Evolutionary conservation across 345 rosid species (phyloP), one percentile per base, ranked within the genome.

Genomic region (Brassica carinata): DNA sequence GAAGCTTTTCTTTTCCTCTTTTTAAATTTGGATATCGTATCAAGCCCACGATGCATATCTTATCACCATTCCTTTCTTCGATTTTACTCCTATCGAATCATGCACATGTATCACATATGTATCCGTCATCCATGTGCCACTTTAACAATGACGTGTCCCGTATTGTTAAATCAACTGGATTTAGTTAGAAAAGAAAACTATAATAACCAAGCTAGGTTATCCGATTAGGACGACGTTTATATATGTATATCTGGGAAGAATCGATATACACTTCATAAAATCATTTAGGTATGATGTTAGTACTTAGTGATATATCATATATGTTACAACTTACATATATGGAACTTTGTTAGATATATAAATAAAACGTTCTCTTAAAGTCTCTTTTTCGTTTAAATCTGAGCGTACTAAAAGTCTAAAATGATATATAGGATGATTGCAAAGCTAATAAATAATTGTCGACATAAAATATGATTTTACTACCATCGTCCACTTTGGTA

Each of bases 1-100:
- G 36, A 62, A 62, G 75, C 36, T 31, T 69, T 68, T 51, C 14
- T 4, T 77, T 30, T 17, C 8, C 40, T 17, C 40, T 57, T 66
- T 76, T 67, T 0, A 43, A 59, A 27, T 10, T 40, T 43, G 62
- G 81, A 70, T 69, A 29, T 70, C 64, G 81, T 64, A 78, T 78
- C 76, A 64, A 78, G 67, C 76, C 57, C 71, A 78, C 64, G 31
- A 71, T 71, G 58, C 72, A 51, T 78, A 71, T 64, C 81, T 72
- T 72, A 71, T 71, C 77, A 30, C 55, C 69, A 31, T 19, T 55
- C 62, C 23, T 55, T 55, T 55, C 19, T 55, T 17, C 10, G 62
- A 55, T 7, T 55, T 53, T 55, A 55, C 62, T 17, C 26, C 62
- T n/a, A 55, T 55, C 62, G 26, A 55, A 55, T 55, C 62, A 55